Evolutionary conservation across 345 rosid genomes (phyloP).

Genomic region (Aquilaria sinensis): DNA sequence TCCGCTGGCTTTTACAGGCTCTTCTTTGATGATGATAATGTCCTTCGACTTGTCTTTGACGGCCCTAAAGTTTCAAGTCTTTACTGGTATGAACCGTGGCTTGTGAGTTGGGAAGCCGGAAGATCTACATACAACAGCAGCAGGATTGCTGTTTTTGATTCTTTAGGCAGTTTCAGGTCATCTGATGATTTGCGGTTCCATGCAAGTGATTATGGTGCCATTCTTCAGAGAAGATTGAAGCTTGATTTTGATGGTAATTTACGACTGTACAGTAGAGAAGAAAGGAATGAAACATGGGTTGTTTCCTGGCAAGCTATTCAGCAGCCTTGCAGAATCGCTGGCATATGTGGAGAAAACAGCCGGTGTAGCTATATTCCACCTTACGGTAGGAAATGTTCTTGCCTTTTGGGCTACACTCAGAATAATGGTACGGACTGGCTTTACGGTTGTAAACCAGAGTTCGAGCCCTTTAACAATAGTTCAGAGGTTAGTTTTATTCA

Average conservation of each 20-base stretch:
- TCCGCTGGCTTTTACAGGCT: slow-evolving; percentile 26
- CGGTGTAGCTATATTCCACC: slow-evolving; percentile 16
- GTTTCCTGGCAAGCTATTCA: slow-evolving; percentile 25
- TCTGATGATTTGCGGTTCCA: slow-evolving; percentile 10
- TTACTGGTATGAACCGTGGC: slow-evolving; percentile 25
- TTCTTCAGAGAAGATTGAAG: slow-evolving; percentile 17
- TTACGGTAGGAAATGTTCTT: slow-evolving; percentile 20
- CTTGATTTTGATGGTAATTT: slow-evolving; percentile 32
- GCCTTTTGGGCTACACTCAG: slow-evolving; percentile 12
- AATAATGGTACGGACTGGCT: slow-evolving; percentile 12
- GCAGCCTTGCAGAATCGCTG: slow-evolving; percentile 21
- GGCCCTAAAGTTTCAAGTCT: slow-evolving; percentile 20
- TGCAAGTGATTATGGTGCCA: slow-evolving; percentile 21
- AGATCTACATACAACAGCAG: slow-evolving; percentile 22
- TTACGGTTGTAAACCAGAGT: slow-evolving; percentile 14
- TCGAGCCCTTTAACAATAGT: not conserved
- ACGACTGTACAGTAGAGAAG: slow-evolving; percentile 17
- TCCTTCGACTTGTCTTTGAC: slow-evolving; percentile 16
- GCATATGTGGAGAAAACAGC: slow-evolving; percentile 30
- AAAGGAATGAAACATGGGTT: slow-evolving; percentile 5
- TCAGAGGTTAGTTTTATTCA: slow-evolving; percentile 6
- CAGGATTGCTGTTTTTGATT: slow-evolving; percentile 17
- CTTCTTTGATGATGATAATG: slow-evolving; percentile 22
- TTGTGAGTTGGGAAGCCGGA: slow-evolving; percentile 9
- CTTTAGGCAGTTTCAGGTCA: slow-evolving; percentile 19